Evolutionary conservation across 352 stramenopile genomes (phyloP), one percentile per base, ranked within the genome.

Genomic region (Phytophthora pistaciae): DNA sequence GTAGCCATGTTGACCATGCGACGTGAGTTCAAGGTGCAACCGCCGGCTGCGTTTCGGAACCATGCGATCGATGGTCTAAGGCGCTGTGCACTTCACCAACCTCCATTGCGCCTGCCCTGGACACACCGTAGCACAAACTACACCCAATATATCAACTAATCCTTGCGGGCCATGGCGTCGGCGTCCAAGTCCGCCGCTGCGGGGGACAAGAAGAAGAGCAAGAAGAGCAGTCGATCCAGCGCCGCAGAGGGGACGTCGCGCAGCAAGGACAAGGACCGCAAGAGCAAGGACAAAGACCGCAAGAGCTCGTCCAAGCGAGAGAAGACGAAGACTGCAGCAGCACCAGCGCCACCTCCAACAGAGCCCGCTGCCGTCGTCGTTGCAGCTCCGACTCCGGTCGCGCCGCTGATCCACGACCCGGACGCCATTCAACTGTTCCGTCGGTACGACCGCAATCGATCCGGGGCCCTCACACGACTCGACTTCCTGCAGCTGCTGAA

Each of bases 371-470:
- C 44, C 16, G 16, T 9, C 14, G 31, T 42, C 3, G 31, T 40
- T n/a, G 13, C 44, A 20, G 5, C 46, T 50, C 8, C 23, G n/a
- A 20, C 60, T 27, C 29, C 55, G 7, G 29, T 33, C 29, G 29
- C 48, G 7, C 25, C 61, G 2, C 1, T 61, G 6, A n/a, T 56
- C 18, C 58, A 79, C 9, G 82, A 94, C 49, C 78, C 86, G 0
- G 87, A 96, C 42, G 88, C 88, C 9, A 85, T 94, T 56, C 88
- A 94, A 42, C 70, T 96, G n/a, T 94, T 94, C 54, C 82, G 88
- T 23, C 79, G 86, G 14, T 96, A 96, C 55, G 87, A 96, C 33
- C 81, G 73, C 14, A 70, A 68, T 21, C 84, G 88, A n/a, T 65
- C 72, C 0, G 85, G 87, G 14, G 66, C 77, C 0, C 77, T 96